These are phyloP conservation scores for Penicillium salamii DNA, from an alignment of 495 filamentous ascomycete genomes.

Conservation along the genomic window DNA sequence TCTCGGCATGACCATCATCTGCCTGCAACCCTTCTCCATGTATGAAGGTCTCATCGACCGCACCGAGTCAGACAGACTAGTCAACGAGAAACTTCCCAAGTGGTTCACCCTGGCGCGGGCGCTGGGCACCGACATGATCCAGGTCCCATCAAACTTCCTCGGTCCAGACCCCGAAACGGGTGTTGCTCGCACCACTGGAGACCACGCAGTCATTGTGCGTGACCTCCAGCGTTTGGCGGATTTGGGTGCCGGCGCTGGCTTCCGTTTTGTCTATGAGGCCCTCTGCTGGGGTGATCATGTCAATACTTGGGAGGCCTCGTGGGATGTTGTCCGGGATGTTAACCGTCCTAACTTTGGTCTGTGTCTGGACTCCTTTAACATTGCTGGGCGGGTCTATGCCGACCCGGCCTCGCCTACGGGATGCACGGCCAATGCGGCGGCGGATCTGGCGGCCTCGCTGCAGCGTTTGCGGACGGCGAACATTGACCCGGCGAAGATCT, in stretches of 20 bases:
- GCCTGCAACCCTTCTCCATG: slow-evolving; percentile 76
- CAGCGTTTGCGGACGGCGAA: slow-evolving; percentile 46
- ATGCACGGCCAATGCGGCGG: slow-evolving; percentile 54
- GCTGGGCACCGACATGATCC: slow-evolving; percentile 67
- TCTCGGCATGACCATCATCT: slow-evolving; percentile 60
- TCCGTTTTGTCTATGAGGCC: slow-evolving; percentile 75
- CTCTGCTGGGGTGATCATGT: slow-evolving; percentile 72
- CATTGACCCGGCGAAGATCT: slow-evolving; percentile 67
- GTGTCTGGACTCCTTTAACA: slow-evolving; percentile 81
- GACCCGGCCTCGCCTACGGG: slow-evolving; percentile 59
- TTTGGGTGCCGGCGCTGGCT: slow-evolving; percentile 47
- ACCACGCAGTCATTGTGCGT: slow-evolving; percentile 55
- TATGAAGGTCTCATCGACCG: slow-evolving; percentile 74
- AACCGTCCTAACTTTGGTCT: slow-evolving; percentile 72
- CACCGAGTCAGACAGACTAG: slow-evolving; percentile 49
- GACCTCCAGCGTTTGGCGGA: slow-evolving; percentile 68
- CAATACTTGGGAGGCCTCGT: slow-evolving; percentile 71
- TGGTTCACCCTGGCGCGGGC: slow-evolving; percentile 68
- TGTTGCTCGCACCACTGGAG: slow-evolving; percentile 44
- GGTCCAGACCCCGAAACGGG: slow-evolving; percentile 42
- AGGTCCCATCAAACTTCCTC: slow-evolving; percentile 72
- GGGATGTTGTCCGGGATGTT: slow-evolving; percentile 64
- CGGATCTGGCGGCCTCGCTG: slow-evolving; percentile 56
- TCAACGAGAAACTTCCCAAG: slow-evolving; percentile 58
- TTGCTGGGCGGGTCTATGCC: slow-evolving; percentile 70